These are phyloP conservation scores for Pulveroboletus sp. DNA, from an alignment of 768 basidiomycete species.

Conservation along the genomic window DNA sequence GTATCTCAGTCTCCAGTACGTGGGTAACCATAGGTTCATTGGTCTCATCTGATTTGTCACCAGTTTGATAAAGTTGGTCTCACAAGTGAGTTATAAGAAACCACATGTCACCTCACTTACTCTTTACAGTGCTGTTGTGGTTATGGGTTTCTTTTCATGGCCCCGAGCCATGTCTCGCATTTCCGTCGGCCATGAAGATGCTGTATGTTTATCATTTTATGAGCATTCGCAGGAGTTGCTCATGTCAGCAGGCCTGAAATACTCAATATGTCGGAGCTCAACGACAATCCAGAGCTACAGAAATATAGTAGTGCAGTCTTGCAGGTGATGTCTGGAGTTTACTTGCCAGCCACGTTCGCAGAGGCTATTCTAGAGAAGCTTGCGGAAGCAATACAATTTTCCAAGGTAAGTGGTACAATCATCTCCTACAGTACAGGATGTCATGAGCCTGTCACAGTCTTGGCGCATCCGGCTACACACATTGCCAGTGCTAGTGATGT, in stretches of 20 bases:
- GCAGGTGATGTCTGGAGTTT: constrained; percentile 76
- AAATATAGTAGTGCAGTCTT: constrained; percentile 75
- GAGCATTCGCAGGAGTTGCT: background rate
- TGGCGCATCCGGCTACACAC: constrained; percentile 89
- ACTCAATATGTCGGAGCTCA: constrained; percentile 85
- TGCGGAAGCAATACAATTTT: constrained; percentile 69
- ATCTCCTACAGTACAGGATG: constrained; percentile 1
- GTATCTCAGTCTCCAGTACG: constrained; percentile 74
- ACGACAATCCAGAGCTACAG: constrained; percentile 79
- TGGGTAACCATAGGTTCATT: background rate
- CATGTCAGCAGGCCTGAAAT: constrained; percentile 65
- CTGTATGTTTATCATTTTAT: constrained; percentile 48
- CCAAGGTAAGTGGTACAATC: constrained; percentile 47
- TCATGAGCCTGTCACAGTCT: constrained; percentile 45
- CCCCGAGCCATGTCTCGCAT: constrained; percentile 65
- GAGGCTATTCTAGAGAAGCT: constrained; percentile 57
- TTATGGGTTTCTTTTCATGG: constrained; percentile 74
- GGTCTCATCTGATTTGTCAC: constrained; percentile 12
- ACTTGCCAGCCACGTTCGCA: constrained; percentile 65
- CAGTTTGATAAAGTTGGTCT: constrained; percentile 86
- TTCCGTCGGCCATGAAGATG: constrained; percentile 72
- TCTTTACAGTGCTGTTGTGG: constrained; percentile 65
- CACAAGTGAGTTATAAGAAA: constrained; percentile 48
- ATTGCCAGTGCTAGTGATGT: constrained; percentile 81
- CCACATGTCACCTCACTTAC: constrained; percentile 11